Conservation (phyloP, 768 basidiomycete genomes). For the Mycena rebaudengoi region DNA sequence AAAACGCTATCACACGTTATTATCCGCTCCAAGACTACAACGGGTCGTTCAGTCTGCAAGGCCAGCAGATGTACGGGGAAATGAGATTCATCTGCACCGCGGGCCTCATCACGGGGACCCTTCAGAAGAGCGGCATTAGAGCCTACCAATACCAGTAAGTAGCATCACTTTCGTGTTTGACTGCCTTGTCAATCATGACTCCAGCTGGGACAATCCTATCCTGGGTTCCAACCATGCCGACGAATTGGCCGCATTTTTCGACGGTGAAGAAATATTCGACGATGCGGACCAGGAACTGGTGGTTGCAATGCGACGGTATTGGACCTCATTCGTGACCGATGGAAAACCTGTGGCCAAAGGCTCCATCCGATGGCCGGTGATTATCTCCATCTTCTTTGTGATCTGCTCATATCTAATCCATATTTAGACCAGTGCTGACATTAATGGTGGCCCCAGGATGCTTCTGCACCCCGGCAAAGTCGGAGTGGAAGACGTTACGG, state of each 20-base stretch:
- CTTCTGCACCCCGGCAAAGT: constrained; percentile 38
- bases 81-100: constrained; percentile 54
- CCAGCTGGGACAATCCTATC: constrained; percentile 49
- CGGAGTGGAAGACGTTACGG: constrained; percentile 33
- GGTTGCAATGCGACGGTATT: constrained; percentile 48
- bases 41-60: constrained; percentile 47
- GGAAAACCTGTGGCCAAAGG: constrained; percentile 37
- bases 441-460: constrained; percentile 38
- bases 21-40: constrained; percentile 47
- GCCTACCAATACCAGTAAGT: constrained; percentile 49
- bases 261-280: constrained; percentile 34
- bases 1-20: constrained; percentile 35
- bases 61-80: constrained; percentile 57
- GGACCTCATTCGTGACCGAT: constrained; percentile 48
- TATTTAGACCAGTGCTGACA: not conserved
- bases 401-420: not conserved
- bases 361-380: constrained; percentile 39
- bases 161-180: not conserved
- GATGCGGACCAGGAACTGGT: constrained; percentile 41
- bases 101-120: constrained; percentile 42
- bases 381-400: not conserved
- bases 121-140: constrained; percentile 21
- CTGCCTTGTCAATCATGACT: not conserved
- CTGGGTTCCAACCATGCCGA: constrained; percentile 47
- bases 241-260: constrained; percentile 49